Evolutionary conservation across 2,329 filamentous ascomycete species (phyloP), one percentile per base, ranked within the genome.

Genomic region (Xylaria arbuscula): DNA sequence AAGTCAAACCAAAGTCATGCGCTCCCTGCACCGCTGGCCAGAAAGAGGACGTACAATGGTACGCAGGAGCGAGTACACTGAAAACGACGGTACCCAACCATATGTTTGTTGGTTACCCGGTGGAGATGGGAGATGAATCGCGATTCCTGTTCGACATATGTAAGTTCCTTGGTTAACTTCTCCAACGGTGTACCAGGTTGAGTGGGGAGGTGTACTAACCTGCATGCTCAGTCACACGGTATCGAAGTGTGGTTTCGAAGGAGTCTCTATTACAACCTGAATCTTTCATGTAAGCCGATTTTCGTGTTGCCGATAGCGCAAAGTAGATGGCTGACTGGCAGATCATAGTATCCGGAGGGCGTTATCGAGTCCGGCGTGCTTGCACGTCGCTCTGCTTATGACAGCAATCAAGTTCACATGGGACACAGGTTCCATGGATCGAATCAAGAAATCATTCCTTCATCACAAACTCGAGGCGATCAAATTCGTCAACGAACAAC

Each of bases 391-490:
- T 34, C 50, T 74, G 9, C 67, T 74, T 2, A 70, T 74, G 68
- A 72, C 73, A 11, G 72, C 71, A 22, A 71, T 73, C n/a, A 72
- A 72, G 51, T 74, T 54, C 54, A 73, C 73, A 13, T 74, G 73
- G 73, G 71, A 73, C 32, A 73, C 70, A n/a, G 72, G 72, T n/a
- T 73, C 73, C 53, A 73, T 72, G 66, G 66, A 71, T 47, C 66
- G 65, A 47, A 73, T 73, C n/a, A 70, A 70, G 48, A 73, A 72
- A 32, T 72, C 72, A 7, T 72, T 71, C 38, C 67, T 73, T 38
- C 73, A 74, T 45, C 73, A 74, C 56, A 72, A 73, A 57, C 63
- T 73, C 8, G 72, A 74, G 57, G 73, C 73, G 13, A 73, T 74
- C 47, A 72, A 73, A 36, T 72, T 74, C 17, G 73, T 74, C 67